Conservation (phyloP, 352 stramenopile genomes). For the Blastocystis sp. region DNA sequence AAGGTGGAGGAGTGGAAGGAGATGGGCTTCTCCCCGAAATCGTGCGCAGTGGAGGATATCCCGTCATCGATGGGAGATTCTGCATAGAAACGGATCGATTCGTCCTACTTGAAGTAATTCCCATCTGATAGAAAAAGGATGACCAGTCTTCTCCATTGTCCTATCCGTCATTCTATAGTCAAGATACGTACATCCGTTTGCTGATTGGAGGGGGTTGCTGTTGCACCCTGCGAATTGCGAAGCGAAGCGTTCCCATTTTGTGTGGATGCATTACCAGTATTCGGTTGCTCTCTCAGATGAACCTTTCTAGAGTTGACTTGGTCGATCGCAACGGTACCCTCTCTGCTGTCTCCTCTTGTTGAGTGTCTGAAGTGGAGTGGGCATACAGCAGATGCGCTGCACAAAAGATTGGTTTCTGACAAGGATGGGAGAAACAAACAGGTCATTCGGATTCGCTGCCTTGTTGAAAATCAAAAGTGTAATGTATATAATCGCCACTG, state of each 20-base stretch:
- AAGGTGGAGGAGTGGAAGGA: constrained; percentile 49
- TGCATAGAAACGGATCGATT: neutral
- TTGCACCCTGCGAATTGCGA: neutral
- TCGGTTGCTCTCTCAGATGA: neutral
- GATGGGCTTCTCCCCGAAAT: constrained; percentile 4
- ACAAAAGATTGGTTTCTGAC: neutral
- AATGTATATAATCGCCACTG: neutral
- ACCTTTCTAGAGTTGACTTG: neutral
- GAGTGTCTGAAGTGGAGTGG: neutral
- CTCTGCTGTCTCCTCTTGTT: neutral
- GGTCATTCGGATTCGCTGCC: neutral
- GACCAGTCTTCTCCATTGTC: neutral
- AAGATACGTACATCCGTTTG: neutral
- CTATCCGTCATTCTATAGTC: neutral
- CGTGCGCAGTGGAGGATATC: neutral
- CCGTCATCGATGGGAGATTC: neutral
- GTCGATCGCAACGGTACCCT: neutral
- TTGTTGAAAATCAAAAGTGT: neutral
- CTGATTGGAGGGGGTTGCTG: neutral
- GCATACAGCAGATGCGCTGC: neutral
- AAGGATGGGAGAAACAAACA: neutral
- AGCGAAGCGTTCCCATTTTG: neutral
- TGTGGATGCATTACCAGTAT: neutral
- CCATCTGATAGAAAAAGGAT: constrained; percentile 19
- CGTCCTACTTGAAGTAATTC: neutral